Base-by-base conservation (phyloP, 306 rosid species). In the barrel medic (Medicago truncatula) region DNA sequence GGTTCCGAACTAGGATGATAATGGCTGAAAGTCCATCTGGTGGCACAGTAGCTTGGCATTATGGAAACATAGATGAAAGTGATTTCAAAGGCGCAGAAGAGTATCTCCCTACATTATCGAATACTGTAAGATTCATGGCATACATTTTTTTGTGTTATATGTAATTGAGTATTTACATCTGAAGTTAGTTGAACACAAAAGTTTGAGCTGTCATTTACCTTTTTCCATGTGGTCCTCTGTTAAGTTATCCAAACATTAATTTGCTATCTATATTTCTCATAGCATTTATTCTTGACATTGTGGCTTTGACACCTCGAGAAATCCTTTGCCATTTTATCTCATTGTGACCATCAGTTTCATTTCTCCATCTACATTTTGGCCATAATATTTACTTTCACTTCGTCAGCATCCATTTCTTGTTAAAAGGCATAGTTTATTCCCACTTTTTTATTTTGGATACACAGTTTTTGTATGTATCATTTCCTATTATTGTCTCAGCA, bases 11-110 rank as follows among this genome's bases (percentile, higher is more conserved):
- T 69, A 88, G 89, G 87, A 80, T 96, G 93, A 88, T 89, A 68
- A 76, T 96, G 91, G 83, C 91, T 62, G 96, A 96, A 88, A 96
- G 85, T 87, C 92, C 92, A 75, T 87, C 81, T 61, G 97, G 92
- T 85, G 97, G 99, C 74, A 92, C 92, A 17, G 98, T 96, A 49
- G 96, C 92, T 79, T 81, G 90, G 89, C 83, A 79, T 79, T 87
- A 80, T 39, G 98, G 97, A 44, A 96, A 96, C 23, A 66, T 85
- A 31, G 93, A 89, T 3, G 93, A 77, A n/a, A 44, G 3, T 68
- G 89, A 88, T 59, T 88, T 83, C 73, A 21, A 84, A 44, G 75
- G 88, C 52, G 83, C 76, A 0, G 96, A 96, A 87, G 97, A 90
- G 70, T 56, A 82, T 82, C 97, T 96, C 81, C 97, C 92, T 36